phyloP scores from a whole-genome alignment of 2,329 filamentous ascomycete genomes.

The Cadophora sp. region DNA sequence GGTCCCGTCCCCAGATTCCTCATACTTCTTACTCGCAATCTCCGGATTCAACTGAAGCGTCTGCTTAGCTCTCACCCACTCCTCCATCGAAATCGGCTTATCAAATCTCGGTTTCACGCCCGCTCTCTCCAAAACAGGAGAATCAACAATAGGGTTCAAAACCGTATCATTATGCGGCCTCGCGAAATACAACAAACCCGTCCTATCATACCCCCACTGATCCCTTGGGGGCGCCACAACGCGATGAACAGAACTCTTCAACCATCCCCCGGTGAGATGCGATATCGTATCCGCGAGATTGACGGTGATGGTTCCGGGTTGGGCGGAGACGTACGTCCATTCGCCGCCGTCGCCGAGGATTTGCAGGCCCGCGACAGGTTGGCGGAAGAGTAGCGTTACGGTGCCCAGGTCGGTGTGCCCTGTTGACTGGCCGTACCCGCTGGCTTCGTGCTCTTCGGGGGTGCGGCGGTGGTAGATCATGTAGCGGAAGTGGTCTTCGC shows the following conservation, averaged over 20 bases:
- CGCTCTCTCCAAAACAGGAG: conserved; percentile 42
- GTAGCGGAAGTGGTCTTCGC: conserved; percentile 67
- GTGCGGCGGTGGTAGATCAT: conserved; percentile 63
- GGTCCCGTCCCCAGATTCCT: conserved; percentile 46
- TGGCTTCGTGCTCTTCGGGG: conserved; percentile 53
- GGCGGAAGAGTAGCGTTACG: conserved; percentile 63
- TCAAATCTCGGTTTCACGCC: conserved; percentile 46
- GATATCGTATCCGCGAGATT: conserved; percentile 58
- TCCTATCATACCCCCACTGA: conserved; percentile 49
- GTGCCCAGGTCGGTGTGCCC: conserved; percentile 65
- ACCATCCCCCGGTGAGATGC: conserved; percentile 55
- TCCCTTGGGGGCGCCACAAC: conserved; percentile 47
- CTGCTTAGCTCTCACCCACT: conserved; percentile 52
- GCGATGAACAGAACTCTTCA: conserved; percentile 53
- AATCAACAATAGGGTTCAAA: conserved; percentile 43
- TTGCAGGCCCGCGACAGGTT: conserved; percentile 63
- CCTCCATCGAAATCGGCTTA: conserved; percentile 52
- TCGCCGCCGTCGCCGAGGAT: conserved; percentile 56
- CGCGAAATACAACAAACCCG: conserved; percentile 56
- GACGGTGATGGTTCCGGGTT: conserved; percentile 58
- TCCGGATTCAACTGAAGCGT: conserved; percentile 46
- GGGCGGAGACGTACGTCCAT: conserved; percentile 59
- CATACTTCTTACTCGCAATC: conserved; percentile 47
- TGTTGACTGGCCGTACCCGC: conserved; percentile 52
- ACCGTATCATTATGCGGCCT: conserved; percentile 40